A percentile compares a stretch with the other conserved stretches of the same genome.
Conservation (phyloP, 73 alveolate genomes). For the Blepharisma japonicum region DNA sequence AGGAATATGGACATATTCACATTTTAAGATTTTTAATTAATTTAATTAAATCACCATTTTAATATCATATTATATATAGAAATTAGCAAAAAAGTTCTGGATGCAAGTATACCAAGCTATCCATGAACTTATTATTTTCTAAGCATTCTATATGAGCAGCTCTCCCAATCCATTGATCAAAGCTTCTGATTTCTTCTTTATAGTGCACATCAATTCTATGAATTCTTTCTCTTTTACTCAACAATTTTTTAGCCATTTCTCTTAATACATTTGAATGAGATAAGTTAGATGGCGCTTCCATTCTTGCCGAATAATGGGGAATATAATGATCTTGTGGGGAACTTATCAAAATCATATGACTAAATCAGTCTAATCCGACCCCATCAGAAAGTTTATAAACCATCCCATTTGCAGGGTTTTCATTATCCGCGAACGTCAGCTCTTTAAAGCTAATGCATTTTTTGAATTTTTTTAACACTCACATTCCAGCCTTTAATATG, state of each 20-base stretch:
- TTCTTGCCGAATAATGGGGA: conserved; percentile 95
- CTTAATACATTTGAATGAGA: conserved; percentile 78
- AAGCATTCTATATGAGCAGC: conserved; percentile 96
- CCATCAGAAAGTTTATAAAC: conserved; percentile 67
- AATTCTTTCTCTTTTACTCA: conserved; percentile 62
- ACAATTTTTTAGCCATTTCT: conserved; percentile 87
- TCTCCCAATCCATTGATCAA: conserved; percentile 96
- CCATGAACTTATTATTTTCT: conserved; percentile 88
- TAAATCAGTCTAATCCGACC: conserved; percentile 67
- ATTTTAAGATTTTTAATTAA: no score
- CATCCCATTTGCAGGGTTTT: conserved; percentile 65
- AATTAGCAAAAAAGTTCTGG: conserved; percentile 58
- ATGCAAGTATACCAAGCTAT: conserved; percentile 61
- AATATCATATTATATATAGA: no score
- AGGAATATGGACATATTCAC: no score
- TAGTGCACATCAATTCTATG: conserved; percentile 91
- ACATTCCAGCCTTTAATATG: conserved; percentile 87
- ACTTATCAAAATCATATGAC: conserved; percentile 82
- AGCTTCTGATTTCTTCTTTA: conserved; percentile 76
- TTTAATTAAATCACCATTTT: no score
- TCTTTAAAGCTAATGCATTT: conserved; percentile 65
- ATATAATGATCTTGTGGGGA: conserved; percentile 93
- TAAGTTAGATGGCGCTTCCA: conserved; percentile 73
- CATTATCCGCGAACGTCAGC: conserved; percentile 74
- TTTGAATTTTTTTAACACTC: conserved; percentile 82